Conservation (phyloP, 192 early-diverging fungal genomes). For the Rhizophagus prolifer region DNA sequence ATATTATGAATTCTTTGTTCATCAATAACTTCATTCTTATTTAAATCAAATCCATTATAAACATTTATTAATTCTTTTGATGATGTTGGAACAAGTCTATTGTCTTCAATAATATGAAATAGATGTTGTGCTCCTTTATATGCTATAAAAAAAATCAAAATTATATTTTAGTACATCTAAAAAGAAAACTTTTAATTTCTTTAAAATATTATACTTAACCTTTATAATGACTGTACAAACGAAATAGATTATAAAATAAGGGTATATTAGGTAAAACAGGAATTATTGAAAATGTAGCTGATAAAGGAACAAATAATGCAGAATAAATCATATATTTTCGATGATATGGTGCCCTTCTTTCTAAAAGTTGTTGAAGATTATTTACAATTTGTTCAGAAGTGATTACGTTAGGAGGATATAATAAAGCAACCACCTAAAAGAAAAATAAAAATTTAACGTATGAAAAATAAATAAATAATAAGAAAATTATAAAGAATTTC, state of each 20-base stretch:
- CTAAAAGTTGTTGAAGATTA: slow-evolving; percentile 49
- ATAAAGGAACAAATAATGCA: slow-evolving; percentile 64
- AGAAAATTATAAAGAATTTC: background rate
- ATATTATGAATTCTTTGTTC: slow-evolving; percentile 17
- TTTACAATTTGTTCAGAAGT: slow-evolving; percentile 38
- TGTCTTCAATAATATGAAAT: slow-evolving; percentile 7
- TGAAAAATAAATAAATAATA: too few species aligned
- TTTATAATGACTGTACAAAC: slow-evolving; percentile 81
- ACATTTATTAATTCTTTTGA: slow-evolving; percentile 13
- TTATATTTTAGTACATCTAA: too few species aligned
- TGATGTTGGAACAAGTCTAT: background rate
- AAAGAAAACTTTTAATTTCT: background rate
- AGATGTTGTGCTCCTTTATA: slow-evolving; percentile 31
- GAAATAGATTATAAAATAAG: slow-evolving; percentile 75
- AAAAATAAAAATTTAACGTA: background rate
- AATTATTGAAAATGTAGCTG: slow-evolving; percentile 68
- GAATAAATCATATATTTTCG: slow-evolving; percentile 68
- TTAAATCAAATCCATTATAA: slow-evolving; percentile 20
- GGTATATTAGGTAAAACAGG: slow-evolving; percentile 78
- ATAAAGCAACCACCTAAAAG: slow-evolving; percentile 48
- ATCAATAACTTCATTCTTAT: slow-evolving; percentile 7
- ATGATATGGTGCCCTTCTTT: slow-evolving; percentile 63
- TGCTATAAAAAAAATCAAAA: slow-evolving; percentile 1
- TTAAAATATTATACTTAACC: slow-evolving; percentile 38
- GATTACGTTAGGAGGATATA: slow-evolving; percentile 51